Base-by-base conservation (phyloP, 495 filamentous ascomycete genomes). In the Echria macrotheca region DNA sequence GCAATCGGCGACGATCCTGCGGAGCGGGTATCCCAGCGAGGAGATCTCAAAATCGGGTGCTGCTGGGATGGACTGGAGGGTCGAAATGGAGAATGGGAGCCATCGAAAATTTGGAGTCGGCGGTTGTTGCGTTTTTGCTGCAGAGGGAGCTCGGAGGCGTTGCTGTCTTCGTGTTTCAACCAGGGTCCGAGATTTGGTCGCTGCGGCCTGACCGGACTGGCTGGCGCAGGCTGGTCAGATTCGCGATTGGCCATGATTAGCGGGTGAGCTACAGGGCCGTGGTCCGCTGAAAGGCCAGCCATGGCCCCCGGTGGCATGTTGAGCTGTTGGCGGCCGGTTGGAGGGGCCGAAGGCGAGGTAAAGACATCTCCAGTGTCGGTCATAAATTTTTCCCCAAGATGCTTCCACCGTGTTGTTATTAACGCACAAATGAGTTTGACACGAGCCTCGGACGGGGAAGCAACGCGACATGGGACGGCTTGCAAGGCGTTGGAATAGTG, bases 21-120 rank as follows among this genome's bases (percentile, higher is more conserved):
- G 8, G 57, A 55, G 24, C 71, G 57, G 31, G 72, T 71, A 39
- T 73, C 70, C 67, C 71, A 74, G 46, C 70, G 64, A 11, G 71
- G 64, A 4, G 71, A 74, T 31, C 28, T 41, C 33, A 57, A 21
- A 18, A 60, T 38, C n/a, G 42, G 53, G 15, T 33, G 23, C 2
- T 53, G 53, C 32, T 50, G 51, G n/a, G 56, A 52, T 26, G 57
- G 36, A 29, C 47, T 49, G 17, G 44, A 24, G 2, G 43, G 26
- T 22, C 10, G 12, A 18, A 11, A 4, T 33, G 11, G 8, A 28
- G 10, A 0, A 12, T 45, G 42, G 42, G 18, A 10, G 31, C 51
- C 37, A 53, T 57, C 54, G 46, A 61, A 42, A 49, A 55, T 39
- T 42, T 60, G 19, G 51, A 57, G 45, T 51, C 58, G 45, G 47